Base-by-base conservation (phyloP, 208 protist genomes). In the Blastocrithidia nonstop region DNA sequence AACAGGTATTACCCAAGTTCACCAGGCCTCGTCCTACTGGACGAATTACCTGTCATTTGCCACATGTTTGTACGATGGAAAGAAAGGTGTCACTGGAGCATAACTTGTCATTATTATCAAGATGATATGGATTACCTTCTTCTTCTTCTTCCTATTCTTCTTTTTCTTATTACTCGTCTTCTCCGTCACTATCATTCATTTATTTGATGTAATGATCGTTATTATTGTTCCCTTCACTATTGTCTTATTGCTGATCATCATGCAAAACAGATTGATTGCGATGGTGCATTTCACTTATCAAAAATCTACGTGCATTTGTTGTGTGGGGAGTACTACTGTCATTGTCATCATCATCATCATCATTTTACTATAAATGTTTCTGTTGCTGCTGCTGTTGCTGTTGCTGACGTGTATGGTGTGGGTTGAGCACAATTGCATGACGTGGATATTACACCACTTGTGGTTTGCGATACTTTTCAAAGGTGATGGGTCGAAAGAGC, bases 1-100 rank as follows among this genome's bases (percentile, higher is more conserved):
- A 95, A 54, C 88, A 95, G 11, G 84, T 92, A 61, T 95, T 95
- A 35, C 83, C 87, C 16, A 89, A 44, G 44, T 94, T 94, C 15
- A 68, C 54, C 19, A 95, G 61, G 0, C 87, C 87, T 13, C 73
- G 37, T 0, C 86, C 86, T 6, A 61, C 73, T 0, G 61, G 61
- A 0, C 63, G 50, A 19, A 86, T 61, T 3, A 54, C 2, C 13
- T 43, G 48, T 81, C 85, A 93, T n/a, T n/a, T n/a, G n/a, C 19
- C 66, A 63, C 19, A 88, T 57, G 45, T 84, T 61, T 42, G 88
- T 41, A 38, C 57, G 39, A 54, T 66, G 60, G 35, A n/a, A n/a
- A 36, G 47, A 15, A 93, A 50, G 42, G 64, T 48, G 13, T 45
- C 58, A 33, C 80, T 66, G 17, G 47, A 43, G 50, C 84, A 93